These are phyloP conservation scores for Pleomassaria siparia DNA, from an alignment of 2,329 filamentous ascomycete genomes.

Conservation along the genomic window DNA sequence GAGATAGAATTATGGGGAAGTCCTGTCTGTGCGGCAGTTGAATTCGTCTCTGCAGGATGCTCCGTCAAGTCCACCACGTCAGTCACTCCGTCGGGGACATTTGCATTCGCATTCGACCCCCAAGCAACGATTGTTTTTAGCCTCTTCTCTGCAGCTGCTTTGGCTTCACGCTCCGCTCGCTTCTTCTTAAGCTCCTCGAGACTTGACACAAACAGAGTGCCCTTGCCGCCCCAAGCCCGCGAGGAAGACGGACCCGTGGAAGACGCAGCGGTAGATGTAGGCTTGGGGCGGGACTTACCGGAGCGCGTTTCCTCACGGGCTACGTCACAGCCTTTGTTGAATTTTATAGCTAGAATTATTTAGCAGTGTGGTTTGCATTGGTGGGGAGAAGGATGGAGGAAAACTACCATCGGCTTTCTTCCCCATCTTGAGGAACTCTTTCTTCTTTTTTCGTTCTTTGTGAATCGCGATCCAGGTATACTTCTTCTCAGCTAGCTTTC, in stretches of 20 bases:
- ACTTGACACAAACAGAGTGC: constrained; percentile 33
- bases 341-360: constrained; percentile 25
- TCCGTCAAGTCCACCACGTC: too few species aligned
- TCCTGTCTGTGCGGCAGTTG: too few species aligned
- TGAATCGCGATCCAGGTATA: constrained; percentile 36
- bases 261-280: not conserved
- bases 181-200: constrained; percentile 23
- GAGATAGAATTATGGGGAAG: too few species aligned
- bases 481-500: constrained; percentile 33
- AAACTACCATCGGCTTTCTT: constrained; percentile 27
- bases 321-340: constrained; percentile 33
- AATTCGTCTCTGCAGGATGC: too few species aligned
- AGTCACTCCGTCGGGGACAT: too few species aligned
- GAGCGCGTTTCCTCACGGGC: constrained; percentile 34
- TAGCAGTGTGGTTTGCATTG: constrained; percentile 7
- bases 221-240: constrained; percentile 18
- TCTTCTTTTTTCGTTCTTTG: constrained; percentile 36
- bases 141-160: constrained; percentile 10
- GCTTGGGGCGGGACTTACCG: constrained; percentile 39
- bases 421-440: constrained; percentile 29
- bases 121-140: too few species aligned
- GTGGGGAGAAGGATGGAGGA: not conserved
- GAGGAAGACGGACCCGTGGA: constrained; percentile 7
- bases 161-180: constrained; percentile 22
- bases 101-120: too few species aligned